These are phyloP conservation scores for Marsdenia floribunda DNA, from an alignment of 257 asterid genomes.

Conservation along the genomic window DNA sequence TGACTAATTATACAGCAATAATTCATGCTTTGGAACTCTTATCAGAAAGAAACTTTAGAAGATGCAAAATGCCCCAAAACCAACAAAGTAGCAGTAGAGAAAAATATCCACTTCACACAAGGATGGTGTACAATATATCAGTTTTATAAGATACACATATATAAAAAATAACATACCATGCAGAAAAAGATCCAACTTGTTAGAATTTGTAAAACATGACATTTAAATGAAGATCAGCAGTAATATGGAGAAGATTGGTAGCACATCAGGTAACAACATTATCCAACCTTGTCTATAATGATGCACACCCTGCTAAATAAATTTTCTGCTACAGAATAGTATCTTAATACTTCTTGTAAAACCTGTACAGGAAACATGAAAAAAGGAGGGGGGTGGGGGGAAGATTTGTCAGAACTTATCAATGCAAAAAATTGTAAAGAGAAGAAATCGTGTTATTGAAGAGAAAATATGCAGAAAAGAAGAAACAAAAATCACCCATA, in stretches of 20 bases:
- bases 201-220: neutral
- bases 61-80: neutral
- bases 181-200: neutral
- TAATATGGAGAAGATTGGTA: neutral
- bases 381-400: neutral
- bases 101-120: neutral
- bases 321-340: conserved; percentile 69
- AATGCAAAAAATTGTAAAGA: neutral
- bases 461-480: neutral
- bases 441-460: neutral
- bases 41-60: neutral
- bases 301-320: conserved; percentile 86
- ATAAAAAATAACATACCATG: neutral
- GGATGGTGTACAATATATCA: neutral
- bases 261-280: conserved; percentile 8
- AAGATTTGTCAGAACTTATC: neutral
- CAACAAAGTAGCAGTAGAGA: neutral
- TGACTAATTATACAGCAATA: neutral
- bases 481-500: neutral
- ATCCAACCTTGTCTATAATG: conserved; percentile 81
- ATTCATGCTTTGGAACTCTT: neutral
- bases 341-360: conserved; percentile 81
- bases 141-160: neutral
- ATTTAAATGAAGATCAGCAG: neutral
- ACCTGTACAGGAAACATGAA: conserved; percentile 49